These are phyloP conservation scores for Neurospora tetraspora DNA, from an alignment of 495 filamentous ascomycete species.

Conservation along the genomic window DNA sequence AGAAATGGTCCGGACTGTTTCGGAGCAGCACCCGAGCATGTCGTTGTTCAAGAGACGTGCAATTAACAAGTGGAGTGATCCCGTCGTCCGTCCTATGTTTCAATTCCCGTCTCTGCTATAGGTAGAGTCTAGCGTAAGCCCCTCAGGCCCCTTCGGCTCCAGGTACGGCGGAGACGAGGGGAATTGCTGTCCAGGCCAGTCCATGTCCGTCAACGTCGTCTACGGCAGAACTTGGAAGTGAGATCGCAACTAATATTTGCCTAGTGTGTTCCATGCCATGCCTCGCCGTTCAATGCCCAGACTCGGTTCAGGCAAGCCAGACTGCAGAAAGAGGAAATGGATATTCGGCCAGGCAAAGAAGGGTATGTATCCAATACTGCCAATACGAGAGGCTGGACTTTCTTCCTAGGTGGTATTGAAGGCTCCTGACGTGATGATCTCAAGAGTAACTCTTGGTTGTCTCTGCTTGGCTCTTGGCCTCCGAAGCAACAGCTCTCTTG, in stretches of 20 bases:
- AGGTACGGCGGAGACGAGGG: background rate
- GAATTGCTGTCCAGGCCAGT: background rate
- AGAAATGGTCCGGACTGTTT: background rate
- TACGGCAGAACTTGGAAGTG: background rate
- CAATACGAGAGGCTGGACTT: background rate
- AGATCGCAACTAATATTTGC: background rate
- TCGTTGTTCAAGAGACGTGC: background rate
- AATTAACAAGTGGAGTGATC: background rate
- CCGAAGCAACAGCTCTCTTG: background rate
- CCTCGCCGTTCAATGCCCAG: background rate
- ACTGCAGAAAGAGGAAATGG: background rate
- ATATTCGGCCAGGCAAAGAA: background rate
- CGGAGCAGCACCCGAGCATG: background rate
- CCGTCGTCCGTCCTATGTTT: background rate
- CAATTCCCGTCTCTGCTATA: background rate
- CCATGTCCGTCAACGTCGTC: background rate
- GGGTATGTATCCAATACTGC: background rate
- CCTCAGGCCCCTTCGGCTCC: background rate
- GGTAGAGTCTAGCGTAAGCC: background rate
- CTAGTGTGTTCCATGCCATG: background rate
- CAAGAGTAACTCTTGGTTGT: background rate
- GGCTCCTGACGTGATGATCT: background rate
- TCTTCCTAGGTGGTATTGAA: background rate
- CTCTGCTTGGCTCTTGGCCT: background rate
- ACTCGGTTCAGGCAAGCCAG: too few relatives aligned